These are phyloP conservation scores for Glomus cerebriforme DNA, from an alignment of 192 early-diverging fungal genomes.

Conservation along the genomic window DNA sequence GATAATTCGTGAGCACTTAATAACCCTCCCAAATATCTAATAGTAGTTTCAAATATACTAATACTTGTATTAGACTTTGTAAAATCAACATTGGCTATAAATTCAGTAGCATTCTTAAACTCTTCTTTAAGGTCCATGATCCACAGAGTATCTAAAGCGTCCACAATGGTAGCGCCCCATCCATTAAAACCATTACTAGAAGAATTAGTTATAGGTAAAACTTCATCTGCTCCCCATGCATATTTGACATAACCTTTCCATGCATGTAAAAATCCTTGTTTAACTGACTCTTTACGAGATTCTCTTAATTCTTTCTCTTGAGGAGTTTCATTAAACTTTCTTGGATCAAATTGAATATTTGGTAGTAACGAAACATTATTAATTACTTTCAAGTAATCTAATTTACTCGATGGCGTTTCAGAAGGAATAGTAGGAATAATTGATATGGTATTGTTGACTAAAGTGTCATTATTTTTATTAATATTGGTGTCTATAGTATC, in stretches of 20 bases:
- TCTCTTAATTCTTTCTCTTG: not conserved
- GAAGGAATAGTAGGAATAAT: not conserved
- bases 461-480: no score
- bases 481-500: no score
- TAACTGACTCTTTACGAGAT: constrained; percentile 43
- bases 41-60: constrained; percentile 84
- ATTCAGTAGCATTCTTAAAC: constrained; percentile 71
- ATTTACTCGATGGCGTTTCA: not conserved
- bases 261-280: constrained; percentile 62
- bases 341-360: not conserved
- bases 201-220: constrained; percentile 43
- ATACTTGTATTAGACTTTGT: constrained; percentile 42
- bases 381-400: not conserved
- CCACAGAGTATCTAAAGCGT: constrained; percentile 84
- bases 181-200: constrained; percentile 49
- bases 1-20: constrained; percentile 85
- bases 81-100: constrained; percentile 66
- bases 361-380: not conserved
- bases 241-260: constrained; percentile 79
- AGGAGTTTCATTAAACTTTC: not conserved
- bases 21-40: constrained; percentile 76
- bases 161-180: constrained; percentile 78
- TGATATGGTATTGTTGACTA: not conserved
- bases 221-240: constrained; percentile 82
- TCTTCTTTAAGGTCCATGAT: constrained; percentile 83